Conservation (phyloP, 2,329 filamentous ascomycete genomes). For the Penicillium capsulatum region DNA sequence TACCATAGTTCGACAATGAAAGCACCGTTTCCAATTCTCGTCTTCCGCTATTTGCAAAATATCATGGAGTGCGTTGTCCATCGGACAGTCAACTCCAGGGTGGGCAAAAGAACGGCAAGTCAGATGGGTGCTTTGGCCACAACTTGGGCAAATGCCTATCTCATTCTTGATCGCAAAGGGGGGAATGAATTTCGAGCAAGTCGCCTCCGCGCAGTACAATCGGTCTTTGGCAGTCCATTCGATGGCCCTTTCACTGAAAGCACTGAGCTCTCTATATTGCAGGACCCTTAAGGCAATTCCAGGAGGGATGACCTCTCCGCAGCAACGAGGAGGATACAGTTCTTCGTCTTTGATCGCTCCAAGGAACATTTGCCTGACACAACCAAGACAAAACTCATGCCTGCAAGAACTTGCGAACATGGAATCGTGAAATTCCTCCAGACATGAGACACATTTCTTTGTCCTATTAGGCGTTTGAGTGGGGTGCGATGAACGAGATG, state of each 20-base stretch:
- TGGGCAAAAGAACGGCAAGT: slow-evolving; percentile 15
- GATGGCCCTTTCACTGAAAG: slow-evolving; percentile 10
- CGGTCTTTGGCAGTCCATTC: slow-evolving; percentile 14
- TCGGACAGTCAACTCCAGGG: slow-evolving; percentile 14
- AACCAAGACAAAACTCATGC: slow-evolving; percentile 5
- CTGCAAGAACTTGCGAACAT: slow-evolving; percentile 1
- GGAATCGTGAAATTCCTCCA: not conserved
- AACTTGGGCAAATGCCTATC: slow-evolving; percentile 13
- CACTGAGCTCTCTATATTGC: slow-evolving; percentile 9
- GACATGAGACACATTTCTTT: slow-evolving; percentile 6
- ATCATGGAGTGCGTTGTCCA: slow-evolving; percentile 9
- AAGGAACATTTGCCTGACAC: slow-evolving; percentile 12
- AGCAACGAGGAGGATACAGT: slow-evolving; percentile 19
- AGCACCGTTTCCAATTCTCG: slow-evolving; percentile 12
- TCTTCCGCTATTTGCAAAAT: slow-evolving; percentile 10
- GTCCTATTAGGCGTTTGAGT: not conserved
- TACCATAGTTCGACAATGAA: slow-evolving; percentile 14
- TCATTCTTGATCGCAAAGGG: slow-evolving; percentile 8
- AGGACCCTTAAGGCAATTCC: slow-evolving; percentile 6
- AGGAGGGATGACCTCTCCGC: slow-evolving; percentile 7
- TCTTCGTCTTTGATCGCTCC: slow-evolving; percentile 16
- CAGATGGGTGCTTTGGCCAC: slow-evolving; percentile 14
- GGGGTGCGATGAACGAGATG: not conserved
- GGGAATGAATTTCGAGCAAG: slow-evolving; percentile 20
- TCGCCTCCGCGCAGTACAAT: slow-evolving; percentile 19